Evolutionary conservation across 2,329 filamentous ascomycete genomes (phyloP), one percentile per base, ranked within the genome.

Genomic region (Chrysoporthe cubensis): DNA sequence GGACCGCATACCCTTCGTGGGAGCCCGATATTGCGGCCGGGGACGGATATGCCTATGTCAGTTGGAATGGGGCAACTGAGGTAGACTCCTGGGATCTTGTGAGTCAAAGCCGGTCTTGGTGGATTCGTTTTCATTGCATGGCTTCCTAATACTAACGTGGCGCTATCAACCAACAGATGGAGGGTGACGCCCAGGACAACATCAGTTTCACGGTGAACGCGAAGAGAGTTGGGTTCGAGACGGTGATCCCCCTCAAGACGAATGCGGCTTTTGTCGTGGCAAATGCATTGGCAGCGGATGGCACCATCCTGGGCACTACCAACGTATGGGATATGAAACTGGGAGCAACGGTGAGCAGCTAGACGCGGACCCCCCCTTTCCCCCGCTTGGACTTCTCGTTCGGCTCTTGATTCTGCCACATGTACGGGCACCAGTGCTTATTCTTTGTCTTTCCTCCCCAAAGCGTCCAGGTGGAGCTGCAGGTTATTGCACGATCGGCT

Each of bases 21-120:
- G 67, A 69, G 57, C 71, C 73, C 3, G 69, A 65, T 9, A 65
- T 71, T 9, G 50, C 64, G 40, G 71, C 69, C 14, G 62, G 73
- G 3, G 68, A 69, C 42, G 57, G 66, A 26, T 68, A 60, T 54
- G 54, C 71, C 13, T 78, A 76, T 56, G 70, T 76, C 34, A 76
- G 74, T 62, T 78, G 76, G 76, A 77, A 78, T 61, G 76, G 76
- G 34, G 76, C 76, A 13, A 78, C 76, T 11, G 74, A 77, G 50
- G 73, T 77, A 37, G 69, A 70, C 14, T 66, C 65, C 16, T 73
- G 71, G 70, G 67, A 69, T 61, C 58, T 70, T 37, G 66, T 69
- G 40, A 69, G 67, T 62, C 34, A 13, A 32, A 4, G 14, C 61
- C 61, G n/a, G 44, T 7, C 21, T 37, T 40, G 37, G 37, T 40